These are phyloP conservation scores for Gracilariopsis chorda DNA, from an alignment of 23 red algal species.

Conservation along the genomic window DNA sequence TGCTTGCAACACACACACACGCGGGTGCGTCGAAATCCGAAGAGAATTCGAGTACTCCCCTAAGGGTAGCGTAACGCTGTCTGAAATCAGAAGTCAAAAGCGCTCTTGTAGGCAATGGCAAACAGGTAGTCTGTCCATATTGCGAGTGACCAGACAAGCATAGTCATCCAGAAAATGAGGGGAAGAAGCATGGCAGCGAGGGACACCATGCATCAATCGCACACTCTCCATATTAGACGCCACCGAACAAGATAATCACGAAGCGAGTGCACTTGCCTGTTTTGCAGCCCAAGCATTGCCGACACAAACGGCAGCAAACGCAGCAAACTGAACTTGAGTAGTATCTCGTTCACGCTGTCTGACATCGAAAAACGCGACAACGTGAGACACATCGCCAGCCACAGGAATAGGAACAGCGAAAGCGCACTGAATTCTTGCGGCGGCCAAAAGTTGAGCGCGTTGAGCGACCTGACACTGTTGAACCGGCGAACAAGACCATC, in stretches of 20 bases:
- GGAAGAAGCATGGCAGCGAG: no score
- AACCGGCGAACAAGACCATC: background rate
- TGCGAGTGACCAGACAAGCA: no score
- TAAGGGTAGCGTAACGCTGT: no score
- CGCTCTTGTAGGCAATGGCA: no score
- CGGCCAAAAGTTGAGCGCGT: constrained; percentile 15
- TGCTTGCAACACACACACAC: no score
- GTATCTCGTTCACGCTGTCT: constrained; percentile 27
- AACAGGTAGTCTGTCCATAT: no score
- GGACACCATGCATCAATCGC: no score
- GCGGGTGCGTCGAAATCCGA: no score
- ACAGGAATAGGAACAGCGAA: constrained; percentile 30
- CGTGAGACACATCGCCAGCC: constrained; percentile 4
- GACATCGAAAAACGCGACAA: constrained; percentile 38
- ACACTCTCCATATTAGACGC: no score
- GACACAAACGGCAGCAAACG: constrained; percentile 30
- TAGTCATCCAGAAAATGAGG: no score
- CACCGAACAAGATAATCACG: background rate
- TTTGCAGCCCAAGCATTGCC: constrained; percentile 34
- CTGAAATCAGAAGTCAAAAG: no score
- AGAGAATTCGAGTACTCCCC: no score
- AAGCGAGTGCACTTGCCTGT: background rate
- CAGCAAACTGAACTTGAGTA: constrained; percentile 2
- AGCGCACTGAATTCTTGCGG: background rate
- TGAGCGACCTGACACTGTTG: background rate